Evolutionary conservation across 495 filamentous ascomycete genomes (phyloP).

Genomic region (Xylaria nigripes): DNA sequence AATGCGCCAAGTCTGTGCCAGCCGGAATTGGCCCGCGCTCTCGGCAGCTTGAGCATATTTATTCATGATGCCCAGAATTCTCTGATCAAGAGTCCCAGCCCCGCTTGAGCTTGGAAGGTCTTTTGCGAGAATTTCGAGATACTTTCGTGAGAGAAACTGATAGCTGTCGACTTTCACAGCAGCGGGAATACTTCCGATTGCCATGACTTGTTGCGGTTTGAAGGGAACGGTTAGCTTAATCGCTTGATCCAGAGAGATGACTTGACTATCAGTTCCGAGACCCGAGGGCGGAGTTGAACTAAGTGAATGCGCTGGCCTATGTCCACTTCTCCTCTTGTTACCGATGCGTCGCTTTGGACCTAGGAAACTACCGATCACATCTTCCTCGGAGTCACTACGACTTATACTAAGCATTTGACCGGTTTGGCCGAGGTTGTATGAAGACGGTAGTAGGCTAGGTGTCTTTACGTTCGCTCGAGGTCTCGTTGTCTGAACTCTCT

Average conservation of each 20-base stretch:
- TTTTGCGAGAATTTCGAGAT: conserved; percentile 40
- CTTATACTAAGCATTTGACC: conserved; percentile 45
- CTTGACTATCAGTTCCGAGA: conserved; percentile 37
- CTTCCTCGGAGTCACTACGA: conserved; percentile 60
- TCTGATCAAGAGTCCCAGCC: conserved; percentile 26
- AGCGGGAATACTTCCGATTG: conserved; percentile 51
- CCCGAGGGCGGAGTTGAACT: conserved; percentile 55
- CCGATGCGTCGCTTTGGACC: conserved; percentile 37
- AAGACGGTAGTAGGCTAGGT: conserved; percentile 24
- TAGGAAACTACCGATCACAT: conserved; percentile 52
- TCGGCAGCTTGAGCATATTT: conserved; percentile 57
- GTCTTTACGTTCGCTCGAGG: conserved; percentile 27
- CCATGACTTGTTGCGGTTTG: conserved; percentile 52
- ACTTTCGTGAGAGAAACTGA: conserved; percentile 52
- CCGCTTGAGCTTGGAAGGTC: conserved; percentile 29
- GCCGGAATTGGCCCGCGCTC: conserved; percentile 48
- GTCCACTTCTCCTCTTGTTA: conserved; percentile 30
- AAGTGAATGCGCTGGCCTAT: conserved; percentile 29
- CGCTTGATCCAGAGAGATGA: conserved; percentile 54
- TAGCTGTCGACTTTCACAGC: conserved; percentile 47
- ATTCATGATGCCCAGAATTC: conserved; percentile 47
- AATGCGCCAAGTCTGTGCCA: conserved; percentile 71
- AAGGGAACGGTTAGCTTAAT: conserved; percentile 49
- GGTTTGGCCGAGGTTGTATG: conserved; percentile 37
- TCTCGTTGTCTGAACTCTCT: conserved; percentile 33